Conservation (phyloP, 768 basidiomycete genomes). For the Hypholoma fasciculare region DNA sequence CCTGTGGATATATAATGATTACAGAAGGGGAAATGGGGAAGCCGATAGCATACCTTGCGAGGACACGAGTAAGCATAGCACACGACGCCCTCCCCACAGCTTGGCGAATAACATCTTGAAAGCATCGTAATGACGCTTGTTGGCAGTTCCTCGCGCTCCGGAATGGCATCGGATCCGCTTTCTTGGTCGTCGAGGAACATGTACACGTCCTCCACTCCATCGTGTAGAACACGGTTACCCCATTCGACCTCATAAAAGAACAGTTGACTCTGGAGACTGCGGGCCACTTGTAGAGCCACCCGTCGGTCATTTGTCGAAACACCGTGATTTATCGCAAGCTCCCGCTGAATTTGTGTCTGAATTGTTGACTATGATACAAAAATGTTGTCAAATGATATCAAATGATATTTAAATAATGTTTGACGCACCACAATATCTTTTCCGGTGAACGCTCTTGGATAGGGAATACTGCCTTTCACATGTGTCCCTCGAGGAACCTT, state of each 20-base stretch:
- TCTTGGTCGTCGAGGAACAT: slow-evolving; percentile 89
- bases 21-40: background rate
- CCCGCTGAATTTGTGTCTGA: slow-evolving; percentile 83
- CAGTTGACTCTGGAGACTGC: slow-evolving; percentile 87
- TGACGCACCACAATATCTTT: slow-evolving; percentile 85
- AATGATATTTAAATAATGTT: background rate
- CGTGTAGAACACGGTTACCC: slow-evolving; percentile 82
- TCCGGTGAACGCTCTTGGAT: slow-evolving; percentile 89
- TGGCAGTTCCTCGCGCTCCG: slow-evolving; percentile 70
- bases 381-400: background rate
- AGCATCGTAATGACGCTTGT: slow-evolving; percentile 89
- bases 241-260: slow-evolving; percentile 99
- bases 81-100: slow-evolving; percentile 74
- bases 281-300: slow-evolving; percentile 84
- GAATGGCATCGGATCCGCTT: slow-evolving; percentile 56
- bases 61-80: slow-evolving; percentile 89
- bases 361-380: slow-evolving; percentile 67
- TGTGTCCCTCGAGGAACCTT: slow-evolving; percentile 86
- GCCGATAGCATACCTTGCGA: slow-evolving; percentile 45
- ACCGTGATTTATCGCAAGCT: slow-evolving; percentile 74
- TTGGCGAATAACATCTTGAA: slow-evolving; percentile 88
- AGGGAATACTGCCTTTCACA: slow-evolving; percentile 91
- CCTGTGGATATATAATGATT: slow-evolving; percentile 3
- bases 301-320: slow-evolving; percentile 77
- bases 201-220: slow-evolving; percentile 93